Conservation (phyloP, 495 filamentous ascomycete species). For the Aspergillus homomorphus region DNA sequence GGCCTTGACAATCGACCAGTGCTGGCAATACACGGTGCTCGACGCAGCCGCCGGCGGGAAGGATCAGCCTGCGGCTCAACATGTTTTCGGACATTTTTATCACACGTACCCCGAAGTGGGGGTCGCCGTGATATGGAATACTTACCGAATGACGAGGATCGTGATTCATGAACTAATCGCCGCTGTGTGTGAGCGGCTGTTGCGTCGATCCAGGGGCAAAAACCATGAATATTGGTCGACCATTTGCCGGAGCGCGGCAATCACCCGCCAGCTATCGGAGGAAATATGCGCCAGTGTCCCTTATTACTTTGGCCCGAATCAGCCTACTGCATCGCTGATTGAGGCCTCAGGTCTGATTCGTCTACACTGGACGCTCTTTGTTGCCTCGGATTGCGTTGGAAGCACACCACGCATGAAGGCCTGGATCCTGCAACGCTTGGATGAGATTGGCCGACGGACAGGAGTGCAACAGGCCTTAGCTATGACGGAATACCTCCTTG, state of each 20-base stretch:
- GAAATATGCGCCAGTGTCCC: slow-evolving; percentile 11
- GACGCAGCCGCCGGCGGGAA: background rate
- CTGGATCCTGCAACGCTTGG: slow-evolving; percentile 7
- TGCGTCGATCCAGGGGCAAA: background rate
- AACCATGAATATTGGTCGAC: slow-evolving; percentile 2
- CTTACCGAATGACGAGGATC: slow-evolving; percentile 12
- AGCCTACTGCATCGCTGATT: background rate
- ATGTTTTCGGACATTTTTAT: slow-evolving; percentile 8
- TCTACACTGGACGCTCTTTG: slow-evolving; percentile 9
- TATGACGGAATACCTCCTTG: slow-evolving; percentile 1
- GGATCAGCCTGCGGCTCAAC: background rate
- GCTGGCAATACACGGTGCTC: slow-evolving; percentile 5
- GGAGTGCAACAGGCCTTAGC: slow-evolving; percentile 10
- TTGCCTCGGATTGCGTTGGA: slow-evolving; percentile 7
- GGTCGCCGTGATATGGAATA: slow-evolving; percentile 7
- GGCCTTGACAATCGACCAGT: slow-evolving; percentile 2
- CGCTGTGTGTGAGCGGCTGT: slow-evolving; percentile 2
- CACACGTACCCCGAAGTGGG: slow-evolving; percentile 9
- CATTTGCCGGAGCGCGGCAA: background rate
- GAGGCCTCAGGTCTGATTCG: slow-evolving; percentile 5
- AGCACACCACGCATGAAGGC: background rate
- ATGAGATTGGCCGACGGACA: slow-evolving; percentile 7
- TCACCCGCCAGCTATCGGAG: slow-evolving; percentile 4
- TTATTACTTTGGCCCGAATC: background rate
- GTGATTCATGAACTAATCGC: slow-evolving; percentile 6